Evolutionary conservation across 1,139 yeast genomes (phyloP), one percentile per base, ranked within the genome.

Genomic region (Suhomyces panamericanus): DNA sequence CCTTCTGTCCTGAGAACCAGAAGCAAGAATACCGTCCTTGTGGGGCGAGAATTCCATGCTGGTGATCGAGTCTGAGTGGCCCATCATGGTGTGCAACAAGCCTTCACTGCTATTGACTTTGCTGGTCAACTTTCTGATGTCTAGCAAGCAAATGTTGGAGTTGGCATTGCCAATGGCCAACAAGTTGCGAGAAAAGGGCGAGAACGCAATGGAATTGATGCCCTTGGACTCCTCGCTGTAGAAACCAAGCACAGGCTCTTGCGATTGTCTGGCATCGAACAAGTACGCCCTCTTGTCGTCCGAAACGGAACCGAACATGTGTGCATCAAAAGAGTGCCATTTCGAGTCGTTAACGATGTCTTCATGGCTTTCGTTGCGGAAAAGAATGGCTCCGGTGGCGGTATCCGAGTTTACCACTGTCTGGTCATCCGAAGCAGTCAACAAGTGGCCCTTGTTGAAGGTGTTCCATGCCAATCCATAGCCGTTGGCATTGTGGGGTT

Each of bases 331-430:
- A 29, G 64, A 61, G 55, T 83, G 86, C 88, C 91, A 86, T 62
- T 83, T 80, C 20, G 81, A 83, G 56, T 85, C 95, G 55, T 87
- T 87, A 11, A 86, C 88, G 28, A 83, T 81, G 50, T 81, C 83
- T 0, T 61, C 54, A 52, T 83, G 87, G 8, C 62, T 70, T 58
- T 39, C 56, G 41, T 39, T 52, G 24, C 40, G 77, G 69, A 50
- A 49, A 10, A 56, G 48, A 11, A 50, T 54, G 35, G 43, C 49
- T 3, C 45, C 39, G 6, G 37, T 42, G 11, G 57, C 54, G 2
- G 78, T 64, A 54, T 84, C 85, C 74, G 87, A 79, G 12, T 83
- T 54, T 0, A 80, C 87, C 16, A 83, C 73, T 0, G 81, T 70
- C 32, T 71, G 67, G 59, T 85, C 95, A 58, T 85, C 90, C 0